Conservation (phyloP, 148 eudicot species). For the Arbutus unedo region DNA sequence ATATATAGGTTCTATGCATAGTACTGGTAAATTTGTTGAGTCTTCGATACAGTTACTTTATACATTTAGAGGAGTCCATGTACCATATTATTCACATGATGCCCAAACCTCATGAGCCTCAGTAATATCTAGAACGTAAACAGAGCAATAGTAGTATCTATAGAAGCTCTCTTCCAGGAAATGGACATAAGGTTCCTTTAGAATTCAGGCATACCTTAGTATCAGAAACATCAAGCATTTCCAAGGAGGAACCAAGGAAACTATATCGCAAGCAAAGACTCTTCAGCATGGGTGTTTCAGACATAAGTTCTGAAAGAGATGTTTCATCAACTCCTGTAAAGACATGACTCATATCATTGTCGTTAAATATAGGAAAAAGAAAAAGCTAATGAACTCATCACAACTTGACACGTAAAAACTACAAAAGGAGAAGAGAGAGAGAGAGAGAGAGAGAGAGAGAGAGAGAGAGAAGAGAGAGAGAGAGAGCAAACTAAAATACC, state of each 20-base stretch:
- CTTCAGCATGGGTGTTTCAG: slow-evolving; percentile 51
- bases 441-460: no score
- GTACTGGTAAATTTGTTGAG: not conserved
- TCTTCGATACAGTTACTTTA: not conserved
- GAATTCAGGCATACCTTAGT: slow-evolving; percentile 54
- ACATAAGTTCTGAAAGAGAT: slow-evolving; percentile 51
- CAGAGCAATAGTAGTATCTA: not conserved
- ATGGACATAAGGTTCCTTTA: slow-evolving; percentile 1
- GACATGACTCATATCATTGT: not conserved
- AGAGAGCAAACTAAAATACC: not conserved
- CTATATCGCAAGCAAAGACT: slow-evolving; percentile 67
- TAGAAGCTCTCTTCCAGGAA: not conserved
- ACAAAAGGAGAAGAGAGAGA: no score
- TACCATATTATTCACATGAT: not conserved
- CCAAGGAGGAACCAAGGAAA: slow-evolving; percentile 60
- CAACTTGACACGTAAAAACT: not conserved
- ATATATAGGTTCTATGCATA: not conserved
- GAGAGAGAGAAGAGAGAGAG: no score
- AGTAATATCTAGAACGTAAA: not conserved
- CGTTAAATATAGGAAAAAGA: not conserved
- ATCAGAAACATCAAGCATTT: slow-evolving; percentile 81
- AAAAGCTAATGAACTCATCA: not conserved
- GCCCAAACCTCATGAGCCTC: not conserved
- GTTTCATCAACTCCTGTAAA: slow-evolving; percentile 53
- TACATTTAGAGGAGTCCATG: not conserved